Conservation (phyloP, 192 early-diverging fungal species). For the Coemansia sp. region DNA sequence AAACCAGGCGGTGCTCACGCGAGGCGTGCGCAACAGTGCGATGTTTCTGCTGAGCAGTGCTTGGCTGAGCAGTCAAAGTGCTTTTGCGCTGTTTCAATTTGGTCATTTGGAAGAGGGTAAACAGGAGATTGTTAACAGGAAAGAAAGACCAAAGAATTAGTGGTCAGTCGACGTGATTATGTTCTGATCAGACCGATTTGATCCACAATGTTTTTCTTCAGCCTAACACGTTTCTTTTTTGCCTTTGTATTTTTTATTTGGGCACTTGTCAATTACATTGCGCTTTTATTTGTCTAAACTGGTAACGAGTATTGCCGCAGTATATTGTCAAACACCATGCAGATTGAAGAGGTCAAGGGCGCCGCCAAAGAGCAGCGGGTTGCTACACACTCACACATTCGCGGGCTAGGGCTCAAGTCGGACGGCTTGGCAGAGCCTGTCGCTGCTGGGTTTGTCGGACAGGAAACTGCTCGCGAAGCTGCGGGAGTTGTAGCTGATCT, state of each 20-base stretch:
- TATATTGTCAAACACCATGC: conserved; percentile 61
- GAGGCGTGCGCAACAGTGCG: neutral
- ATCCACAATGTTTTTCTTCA: neutral
- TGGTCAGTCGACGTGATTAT: neutral
- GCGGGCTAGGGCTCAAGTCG: conserved; percentile 84
- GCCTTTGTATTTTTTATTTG: neutral
- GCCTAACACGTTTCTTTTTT: neutral
- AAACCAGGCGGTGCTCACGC: conserved; percentile 12
- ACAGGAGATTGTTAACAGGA: neutral
- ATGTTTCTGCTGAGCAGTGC: neutral
- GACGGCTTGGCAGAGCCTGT: conserved; percentile 88
- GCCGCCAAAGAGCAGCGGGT: conserved; percentile 92
- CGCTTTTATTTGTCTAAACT: neutral
- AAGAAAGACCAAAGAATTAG: neutral
- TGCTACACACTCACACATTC: conserved; percentile 97
- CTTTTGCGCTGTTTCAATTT: conserved; percentile 29
- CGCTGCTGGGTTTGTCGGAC: conserved; percentile 94
- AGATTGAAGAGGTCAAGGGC: conserved; percentile 87
- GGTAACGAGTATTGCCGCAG: neutral
- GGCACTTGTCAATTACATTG: neutral
- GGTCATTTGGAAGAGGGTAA: conserved; percentile 1
- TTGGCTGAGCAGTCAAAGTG: neutral
- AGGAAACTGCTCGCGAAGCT: conserved; percentile 94
- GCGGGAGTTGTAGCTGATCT: conserved; percentile 93
- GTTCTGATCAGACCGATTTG: neutral